Conservation (phyloP, 352 stramenopile genomes). For the Phytophthora pistaciae region DNA sequence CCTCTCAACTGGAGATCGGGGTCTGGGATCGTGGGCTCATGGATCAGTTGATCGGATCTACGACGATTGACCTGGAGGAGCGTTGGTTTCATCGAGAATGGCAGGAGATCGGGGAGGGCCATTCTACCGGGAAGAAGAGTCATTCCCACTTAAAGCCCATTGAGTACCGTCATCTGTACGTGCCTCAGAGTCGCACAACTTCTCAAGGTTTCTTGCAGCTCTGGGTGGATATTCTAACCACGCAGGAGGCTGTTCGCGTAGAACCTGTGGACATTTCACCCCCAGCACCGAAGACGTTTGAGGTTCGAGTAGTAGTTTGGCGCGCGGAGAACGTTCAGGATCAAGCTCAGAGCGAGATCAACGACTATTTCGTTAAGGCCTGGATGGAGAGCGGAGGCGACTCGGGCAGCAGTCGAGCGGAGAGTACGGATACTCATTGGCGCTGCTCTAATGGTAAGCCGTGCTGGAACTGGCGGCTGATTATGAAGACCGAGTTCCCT, state of each 20-base stretch:
- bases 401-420: constrained; percentile 26
- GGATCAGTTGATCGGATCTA: constrained; percentile 92
- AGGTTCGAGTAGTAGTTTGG: constrained; percentile 93
- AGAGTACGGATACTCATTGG: constrained; percentile 93
- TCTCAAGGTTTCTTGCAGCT: constrained; percentile 81
- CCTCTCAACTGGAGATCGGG: constrained; percentile 80
- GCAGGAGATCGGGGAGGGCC: constrained; percentile 62
- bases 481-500: constrained; percentile 88
- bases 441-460: constrained; percentile 90
- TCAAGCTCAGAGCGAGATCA: constrained; percentile 81
- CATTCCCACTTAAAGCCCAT: constrained; percentile 76
- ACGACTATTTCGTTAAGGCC: constrained; percentile 93
- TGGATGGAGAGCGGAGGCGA: constrained; percentile 82
- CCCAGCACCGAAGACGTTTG: constrained; percentile 74
- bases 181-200: constrained; percentile 60
- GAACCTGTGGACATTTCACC: constrained; percentile 76
- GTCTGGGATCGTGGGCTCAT: constrained; percentile 85
- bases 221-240: constrained; percentile 93
- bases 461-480: constrained; percentile 94
- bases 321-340: constrained; percentile 85
- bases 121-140: constrained; percentile 12
- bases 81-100: constrained; percentile 93
- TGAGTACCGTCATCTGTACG: constrained; percentile 90
- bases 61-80: constrained; percentile 94
- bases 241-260: constrained; percentile 68